Evolutionary conservation across 2,329 filamentous ascomycete genomes (phyloP).

Genomic region (Colletotrichum agaves): DNA sequence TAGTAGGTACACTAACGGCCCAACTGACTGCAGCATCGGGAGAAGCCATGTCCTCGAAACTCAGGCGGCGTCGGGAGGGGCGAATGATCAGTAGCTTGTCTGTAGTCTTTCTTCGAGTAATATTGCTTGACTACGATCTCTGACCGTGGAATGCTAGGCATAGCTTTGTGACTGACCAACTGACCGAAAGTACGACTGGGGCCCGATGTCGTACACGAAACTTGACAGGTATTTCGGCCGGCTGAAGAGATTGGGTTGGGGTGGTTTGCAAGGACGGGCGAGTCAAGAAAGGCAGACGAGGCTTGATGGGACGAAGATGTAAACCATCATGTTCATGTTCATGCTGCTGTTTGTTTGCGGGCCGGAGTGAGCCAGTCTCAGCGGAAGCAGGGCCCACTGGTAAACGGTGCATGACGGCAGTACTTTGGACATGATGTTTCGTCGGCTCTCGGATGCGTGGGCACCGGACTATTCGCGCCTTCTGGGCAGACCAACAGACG

Average conservation of each 20-base stretch:
- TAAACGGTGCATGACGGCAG: constrained; percentile 27
- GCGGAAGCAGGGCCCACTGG: constrained; percentile 10
- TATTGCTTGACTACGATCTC: background rate
- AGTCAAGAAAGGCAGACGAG: constrained; percentile 18
- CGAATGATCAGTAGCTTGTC: background rate
- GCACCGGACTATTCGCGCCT: constrained; percentile 2
- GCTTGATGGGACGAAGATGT: constrained; percentile 6
- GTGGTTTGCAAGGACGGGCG: background rate
- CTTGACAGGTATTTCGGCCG: constrained; percentile 26
- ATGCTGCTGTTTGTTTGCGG: constrained; percentile 8
- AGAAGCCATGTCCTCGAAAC: background rate
- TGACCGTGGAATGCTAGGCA: background rate
- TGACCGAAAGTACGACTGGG: constrained; percentile 6
- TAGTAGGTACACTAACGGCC: background rate
- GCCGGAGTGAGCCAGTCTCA: background rate
- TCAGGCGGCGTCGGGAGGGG: background rate
- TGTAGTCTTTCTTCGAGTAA: background rate
- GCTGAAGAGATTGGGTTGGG: background rate
- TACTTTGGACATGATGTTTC: constrained; percentile 26
- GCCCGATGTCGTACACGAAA: constrained; percentile 29
- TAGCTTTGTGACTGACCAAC: background rate
- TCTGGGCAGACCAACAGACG: background rate
- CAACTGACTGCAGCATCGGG: background rate
- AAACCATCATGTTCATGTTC: background rate
- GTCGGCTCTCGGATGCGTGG: constrained; percentile 33